Evolutionary conservation across 768 basidiomycete genomes (phyloP).

Genomic region (Termitomyces sp.): DNA sequence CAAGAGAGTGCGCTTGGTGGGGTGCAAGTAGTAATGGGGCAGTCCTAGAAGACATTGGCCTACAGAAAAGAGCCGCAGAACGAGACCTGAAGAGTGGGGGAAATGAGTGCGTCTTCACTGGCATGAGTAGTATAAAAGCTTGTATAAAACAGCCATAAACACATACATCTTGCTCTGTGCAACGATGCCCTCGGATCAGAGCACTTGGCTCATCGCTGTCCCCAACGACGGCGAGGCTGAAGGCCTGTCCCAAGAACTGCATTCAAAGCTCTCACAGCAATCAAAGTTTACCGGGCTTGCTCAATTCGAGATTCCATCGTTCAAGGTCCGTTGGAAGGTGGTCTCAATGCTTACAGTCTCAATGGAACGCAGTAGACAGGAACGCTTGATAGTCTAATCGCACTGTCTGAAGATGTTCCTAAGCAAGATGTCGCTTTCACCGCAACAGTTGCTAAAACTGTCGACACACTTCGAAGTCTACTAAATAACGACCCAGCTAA

Average conservation of each 20-base stretch:
- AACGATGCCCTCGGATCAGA: constrained; percentile 91
- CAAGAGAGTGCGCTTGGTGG: constrained; percentile 35
- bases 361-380: constrained; percentile 62
- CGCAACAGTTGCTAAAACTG: constrained; percentile 81
- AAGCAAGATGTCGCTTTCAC: constrained; percentile 92
- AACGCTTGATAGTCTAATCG: constrained; percentile 85
- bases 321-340: constrained; percentile 65
- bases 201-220: constrained; percentile 88
- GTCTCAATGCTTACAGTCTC: constrained; percentile 2
- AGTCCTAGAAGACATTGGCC: constrained; percentile 34
- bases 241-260: constrained; percentile 62
- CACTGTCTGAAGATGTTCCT: constrained; percentile 87
- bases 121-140: too few relatives aligned
- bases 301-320: constrained; percentile 73
- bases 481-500: constrained; percentile 83
- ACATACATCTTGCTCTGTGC: constrained; percentile 14
- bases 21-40: constrained; percentile 55
- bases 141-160: constrained; percentile 18
- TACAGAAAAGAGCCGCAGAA: constrained; percentile 12
- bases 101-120: constrained; percentile 3
- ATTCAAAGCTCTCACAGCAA: constrained; percentile 57
- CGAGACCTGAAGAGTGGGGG: not conserved
- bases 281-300: constrained; percentile 56
- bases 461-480: constrained; percentile 89
- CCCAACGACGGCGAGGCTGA: constrained; percentile 87